Conservation (phyloP, 306 rosid species). For the Cercis canadensis region DNA sequence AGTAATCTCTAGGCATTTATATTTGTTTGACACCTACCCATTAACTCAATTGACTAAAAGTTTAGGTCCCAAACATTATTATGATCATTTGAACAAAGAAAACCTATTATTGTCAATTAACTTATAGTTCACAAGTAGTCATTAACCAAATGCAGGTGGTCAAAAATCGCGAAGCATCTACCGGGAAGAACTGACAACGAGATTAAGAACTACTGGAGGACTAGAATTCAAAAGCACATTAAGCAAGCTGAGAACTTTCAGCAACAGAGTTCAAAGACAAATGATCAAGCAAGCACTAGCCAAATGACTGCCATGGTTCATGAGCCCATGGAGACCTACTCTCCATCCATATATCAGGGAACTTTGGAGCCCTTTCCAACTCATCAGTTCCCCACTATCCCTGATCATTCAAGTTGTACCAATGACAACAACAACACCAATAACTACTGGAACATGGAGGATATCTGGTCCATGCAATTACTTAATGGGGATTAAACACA, state of each 20-base stretch:
- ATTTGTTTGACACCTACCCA: too few relatives aligned
- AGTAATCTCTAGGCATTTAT: too few relatives aligned
- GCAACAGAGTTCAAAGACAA: conserved; percentile 49
- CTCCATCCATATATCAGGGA: conserved; percentile 43
- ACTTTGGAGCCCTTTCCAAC: conserved; percentile 46
- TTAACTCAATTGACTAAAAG: too few relatives aligned
- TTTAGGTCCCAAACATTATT: too few relatives aligned
- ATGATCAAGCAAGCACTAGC: conserved; percentile 51
- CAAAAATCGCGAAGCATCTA: conserved; percentile 92
- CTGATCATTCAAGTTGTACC: conserved; percentile 45
- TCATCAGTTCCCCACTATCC: conserved; percentile 36
- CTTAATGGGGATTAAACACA: conserved; percentile 57
- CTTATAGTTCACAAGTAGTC: too few relatives aligned
- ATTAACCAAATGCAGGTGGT: conserved; percentile 69
- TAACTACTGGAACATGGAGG: conserved; percentile 90
- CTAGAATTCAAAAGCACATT: conserved; percentile 92
- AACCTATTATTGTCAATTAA: too few relatives aligned
- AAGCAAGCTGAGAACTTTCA: conserved; percentile 68
- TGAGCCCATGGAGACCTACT: conserved; percentile 56
- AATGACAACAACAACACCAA: conserved; percentile 51
- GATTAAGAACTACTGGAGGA: conserved; percentile 97
- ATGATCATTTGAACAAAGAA: too few relatives aligned
- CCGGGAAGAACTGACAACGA: conserved; percentile 98
- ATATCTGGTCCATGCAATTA: conserved; percentile 91
- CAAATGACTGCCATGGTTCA: conserved; percentile 41